Evolutionary conservation across 805 yeast species (phyloP).

Genomic region (Candida qinlingensis): DNA sequence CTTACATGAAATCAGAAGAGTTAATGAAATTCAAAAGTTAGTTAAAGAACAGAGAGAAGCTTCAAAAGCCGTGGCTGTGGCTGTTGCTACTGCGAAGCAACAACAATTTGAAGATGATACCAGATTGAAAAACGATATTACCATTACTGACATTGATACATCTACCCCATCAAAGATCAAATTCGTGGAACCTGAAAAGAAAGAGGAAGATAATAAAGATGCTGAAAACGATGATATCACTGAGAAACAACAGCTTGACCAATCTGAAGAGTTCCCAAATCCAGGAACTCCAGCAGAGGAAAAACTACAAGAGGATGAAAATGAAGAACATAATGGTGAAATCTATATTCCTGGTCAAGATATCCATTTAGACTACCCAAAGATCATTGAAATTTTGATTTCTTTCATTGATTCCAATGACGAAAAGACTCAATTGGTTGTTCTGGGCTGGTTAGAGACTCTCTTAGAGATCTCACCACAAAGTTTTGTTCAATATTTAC

Average conservation of each 20-base stretch:
- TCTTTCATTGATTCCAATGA: constrained; percentile 67
- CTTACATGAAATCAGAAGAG: constrained; percentile 71
- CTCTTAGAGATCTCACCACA: constrained; percentile 69
- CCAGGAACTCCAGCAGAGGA: constrained; percentile 25
- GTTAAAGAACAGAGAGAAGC: constrained; percentile 31
- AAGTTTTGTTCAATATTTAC: constrained; percentile 67
- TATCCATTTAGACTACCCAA: constrained; percentile 71
- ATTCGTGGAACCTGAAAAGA: not conserved
- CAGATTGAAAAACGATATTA: constrained; percentile 13
- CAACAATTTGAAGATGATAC: constrained; percentile 13
- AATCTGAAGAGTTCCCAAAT: constrained; percentile 18
- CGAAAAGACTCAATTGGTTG: constrained; percentile 71
- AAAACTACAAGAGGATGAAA: constrained; percentile 16
- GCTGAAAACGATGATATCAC: not conserved
- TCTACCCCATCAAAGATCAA: constrained; percentile 1
- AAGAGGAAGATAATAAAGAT: not conserved
- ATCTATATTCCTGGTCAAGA: constrained; percentile 74
- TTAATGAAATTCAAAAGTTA: constrained; percentile 61
- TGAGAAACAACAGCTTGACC: constrained; percentile 4
- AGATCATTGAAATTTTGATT: constrained; percentile 75
- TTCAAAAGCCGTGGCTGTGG: no score
- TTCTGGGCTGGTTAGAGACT: constrained; percentile 76
- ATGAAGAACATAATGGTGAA: constrained; percentile 38
- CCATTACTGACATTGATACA: constrained; percentile 19
- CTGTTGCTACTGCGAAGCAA: not conserved